Base-by-base conservation (phyloP, 345 rosid species). In the Physaria fendleri region DNA sequence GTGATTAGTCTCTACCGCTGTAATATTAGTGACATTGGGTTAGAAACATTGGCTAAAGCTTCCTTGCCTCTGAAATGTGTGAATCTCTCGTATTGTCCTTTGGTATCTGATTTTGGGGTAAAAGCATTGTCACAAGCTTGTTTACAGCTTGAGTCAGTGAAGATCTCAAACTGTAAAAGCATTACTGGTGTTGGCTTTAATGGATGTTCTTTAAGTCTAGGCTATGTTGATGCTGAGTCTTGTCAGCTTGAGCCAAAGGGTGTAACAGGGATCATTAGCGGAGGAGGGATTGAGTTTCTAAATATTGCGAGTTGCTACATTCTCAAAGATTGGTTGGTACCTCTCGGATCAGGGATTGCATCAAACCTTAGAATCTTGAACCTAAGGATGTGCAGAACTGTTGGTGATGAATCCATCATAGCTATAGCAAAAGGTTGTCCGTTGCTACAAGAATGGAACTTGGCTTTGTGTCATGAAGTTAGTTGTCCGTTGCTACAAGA, bases 381-480 rank as follows among this genome's bases (percentile, higher is more conserved):
- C 77, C 63, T 85, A 5, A 68, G 82, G 51, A 68, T 76, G 77
- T 85, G 93, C 76, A 81, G 82, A 62, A 71, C 65, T 1, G 65
- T 80, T 59, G 85, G 77, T n/a, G 82, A 88, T 46, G 82, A 82
- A 14, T 76, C 87, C 18, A 75, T 86, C 25, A 24, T 14, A 14
- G 85, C 90, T n/a, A 82, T 92, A 61, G 82, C 87, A 14, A 76
- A 65, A 58, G 90, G 95, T 11, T 85, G 90, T 32, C 95, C 83
- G 0, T 64, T 77, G 64, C 88, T 88, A 14, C 44, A 78, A 70
- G 96, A 82, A 60, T 84, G 90, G 88, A 81, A 82, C 69, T 50
- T 85, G 74, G 81, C 90, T 41, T 14, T 78, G 48, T 82, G 96
- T 66, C 84, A 78, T 27, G n/a, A n/a, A n/a, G n/a, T n/a, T n/a